Evolutionary conservation across 2,329 filamentous ascomycete genomes (phyloP).

Genomic region (Periconia sp.): DNA sequence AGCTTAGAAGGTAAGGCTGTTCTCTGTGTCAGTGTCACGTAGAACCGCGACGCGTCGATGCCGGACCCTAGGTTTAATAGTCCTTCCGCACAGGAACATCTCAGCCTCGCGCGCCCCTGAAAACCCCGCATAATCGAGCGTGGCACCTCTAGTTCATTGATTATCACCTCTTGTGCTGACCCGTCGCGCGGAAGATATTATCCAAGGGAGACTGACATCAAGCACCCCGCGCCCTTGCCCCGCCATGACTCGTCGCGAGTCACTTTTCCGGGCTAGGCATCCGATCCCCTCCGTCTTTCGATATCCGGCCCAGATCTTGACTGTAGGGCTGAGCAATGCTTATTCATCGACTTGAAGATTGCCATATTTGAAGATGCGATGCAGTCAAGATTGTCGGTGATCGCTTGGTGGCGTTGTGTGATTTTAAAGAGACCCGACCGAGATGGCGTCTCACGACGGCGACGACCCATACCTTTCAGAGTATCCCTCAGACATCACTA

Average conservation of each 20-base stretch:
- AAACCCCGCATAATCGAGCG: background rate
- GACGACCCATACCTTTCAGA: constrained; percentile 16
- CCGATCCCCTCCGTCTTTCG: constrained; percentile 13
- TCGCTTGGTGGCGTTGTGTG: background rate
- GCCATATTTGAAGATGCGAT: background rate
- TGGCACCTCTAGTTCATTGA: background rate
- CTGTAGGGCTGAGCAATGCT: background rate
- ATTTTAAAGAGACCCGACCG: background rate
- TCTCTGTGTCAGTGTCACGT: too few species aligned
- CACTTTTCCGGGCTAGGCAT: constrained; percentile 5
- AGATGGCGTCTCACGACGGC: constrained; percentile 6
- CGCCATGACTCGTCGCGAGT: constrained; percentile 28
- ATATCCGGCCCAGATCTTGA: too few species aligned
- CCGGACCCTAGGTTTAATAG: constrained; percentile 16
- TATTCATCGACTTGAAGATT: background rate
- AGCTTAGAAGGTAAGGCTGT: background rate
- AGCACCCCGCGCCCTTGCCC: constrained; percentile 23
- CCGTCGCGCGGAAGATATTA: constrained; percentile 32
- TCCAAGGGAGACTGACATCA: constrained; percentile 23
- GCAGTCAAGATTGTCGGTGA: background rate
- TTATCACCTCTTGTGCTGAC: background rate
- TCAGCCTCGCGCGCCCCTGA: constrained; percentile 3
- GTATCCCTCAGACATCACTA: constrained; percentile 8
- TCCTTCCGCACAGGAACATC: constrained; percentile 7
- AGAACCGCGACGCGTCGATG: constrained; percentile 5